Percentiles rank a stretch among this genome's conserved stretches.
These are phyloP conservation scores for Ustilago esculenta DNA, from an alignment of 1,284 basidiomycete species.

Conservation along the genomic window DNA sequence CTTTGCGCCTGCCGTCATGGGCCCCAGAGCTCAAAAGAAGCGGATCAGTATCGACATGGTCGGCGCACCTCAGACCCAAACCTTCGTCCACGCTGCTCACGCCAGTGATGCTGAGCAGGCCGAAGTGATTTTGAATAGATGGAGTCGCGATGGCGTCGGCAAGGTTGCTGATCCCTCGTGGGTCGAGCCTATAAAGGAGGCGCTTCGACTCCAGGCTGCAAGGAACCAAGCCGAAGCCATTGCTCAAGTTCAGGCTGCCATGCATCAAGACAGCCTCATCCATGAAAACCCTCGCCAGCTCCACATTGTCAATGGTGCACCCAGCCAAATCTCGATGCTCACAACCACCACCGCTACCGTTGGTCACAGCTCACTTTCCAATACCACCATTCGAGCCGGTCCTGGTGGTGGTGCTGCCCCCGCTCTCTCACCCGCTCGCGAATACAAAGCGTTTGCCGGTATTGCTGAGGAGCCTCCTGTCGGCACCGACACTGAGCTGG, in stretches of 20 bases:
- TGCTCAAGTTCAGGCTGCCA: constrained; percentile 74
- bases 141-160: constrained; percentile 89
- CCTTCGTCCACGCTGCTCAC: constrained; percentile 79
- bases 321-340: constrained; percentile 47
- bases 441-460: constrained; percentile 30
- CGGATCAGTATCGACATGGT: constrained; percentile 63
- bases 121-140: constrained; percentile 84
- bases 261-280: constrained; percentile 70
- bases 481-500: constrained; percentile 19
- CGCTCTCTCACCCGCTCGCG: constrained; percentile 24
- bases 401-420: not conserved
- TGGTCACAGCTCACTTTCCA: constrained; percentile 49
- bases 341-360: constrained; percentile 53
- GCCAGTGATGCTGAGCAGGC: constrained; percentile 92
- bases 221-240: constrained; percentile 81
- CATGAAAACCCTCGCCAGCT: constrained; percentile 59
- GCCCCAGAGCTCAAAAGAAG: constrained; percentile 57
- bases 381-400: constrained; percentile 20
- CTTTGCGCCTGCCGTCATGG: constrained; percentile 36
- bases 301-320: constrained; percentile 59
- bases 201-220: constrained; percentile 73
- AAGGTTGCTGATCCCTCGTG: constrained; percentile 74
- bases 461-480: constrained; percentile 45
- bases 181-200: constrained; percentile 88
- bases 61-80: constrained; percentile 49